Evolutionary conservation across 75 land plant species (phyloP).

Genomic region (Picea glauca): DNA sequence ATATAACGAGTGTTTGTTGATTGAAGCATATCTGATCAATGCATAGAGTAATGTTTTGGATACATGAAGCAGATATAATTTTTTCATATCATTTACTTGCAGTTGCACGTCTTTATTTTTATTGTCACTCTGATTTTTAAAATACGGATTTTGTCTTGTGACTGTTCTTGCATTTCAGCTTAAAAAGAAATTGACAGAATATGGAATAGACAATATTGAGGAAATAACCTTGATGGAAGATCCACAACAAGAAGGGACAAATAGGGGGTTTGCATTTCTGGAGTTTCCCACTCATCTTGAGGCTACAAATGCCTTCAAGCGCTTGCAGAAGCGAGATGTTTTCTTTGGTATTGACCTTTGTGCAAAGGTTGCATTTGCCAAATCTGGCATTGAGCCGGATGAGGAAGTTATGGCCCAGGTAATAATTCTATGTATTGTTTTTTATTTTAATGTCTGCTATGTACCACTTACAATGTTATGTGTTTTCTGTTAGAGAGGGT

Average conservation of each 20-base stretch:
- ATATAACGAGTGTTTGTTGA: too few relatives aligned
- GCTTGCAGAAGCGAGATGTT: conserved; percentile 34
- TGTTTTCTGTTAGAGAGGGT: background rate
- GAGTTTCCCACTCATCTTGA: conserved; percentile 53
- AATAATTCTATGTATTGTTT: background rate
- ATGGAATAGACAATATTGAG: conserved; percentile 36
- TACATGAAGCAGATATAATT: too few relatives aligned
- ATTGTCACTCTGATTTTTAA: background rate
- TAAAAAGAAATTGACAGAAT: conserved; percentile 30
- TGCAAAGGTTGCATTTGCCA: conserved; percentile 52
- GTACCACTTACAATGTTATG: background rate
- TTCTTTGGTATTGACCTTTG: conserved; percentile 39
- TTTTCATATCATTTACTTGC: background rate
- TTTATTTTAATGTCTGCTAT: background rate
- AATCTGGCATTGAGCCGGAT: conserved; percentile 41
- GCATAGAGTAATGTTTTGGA: too few relatives aligned
- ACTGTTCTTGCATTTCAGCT: conserved; percentile 22
- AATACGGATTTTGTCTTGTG: background rate
- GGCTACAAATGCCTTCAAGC: conserved; percentile 34
- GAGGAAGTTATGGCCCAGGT: conserved; percentile 54
- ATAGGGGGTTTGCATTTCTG: conserved; percentile 49
- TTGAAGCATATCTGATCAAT: too few relatives aligned
- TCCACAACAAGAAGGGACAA: conserved; percentile 32
- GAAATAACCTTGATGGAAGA: conserved; percentile 54
- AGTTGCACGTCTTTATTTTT: background rate